phyloP scores from a whole-genome alignment of 2,329 filamentous ascomycete species.

The Penicillium sp. region DNA sequence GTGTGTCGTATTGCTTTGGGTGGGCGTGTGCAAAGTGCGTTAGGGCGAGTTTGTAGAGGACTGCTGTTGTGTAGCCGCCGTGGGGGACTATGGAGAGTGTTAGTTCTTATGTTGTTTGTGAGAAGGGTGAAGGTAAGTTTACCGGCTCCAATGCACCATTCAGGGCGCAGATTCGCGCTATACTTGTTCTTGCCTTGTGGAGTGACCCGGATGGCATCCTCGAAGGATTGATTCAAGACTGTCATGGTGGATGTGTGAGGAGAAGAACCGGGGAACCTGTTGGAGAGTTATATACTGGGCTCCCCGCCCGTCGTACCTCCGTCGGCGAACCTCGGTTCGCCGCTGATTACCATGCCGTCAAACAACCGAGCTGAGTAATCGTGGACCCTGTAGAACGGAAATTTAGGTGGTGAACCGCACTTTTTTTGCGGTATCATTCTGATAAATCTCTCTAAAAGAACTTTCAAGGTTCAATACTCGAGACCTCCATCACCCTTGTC shows the following conservation, averaged over 20 bases:
- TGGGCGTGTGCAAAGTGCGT: conserved; percentile 61
- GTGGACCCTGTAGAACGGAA: background rate
- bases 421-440: too few relatives aligned
- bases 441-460: too few relatives aligned
- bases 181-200: conserved; percentile 56
- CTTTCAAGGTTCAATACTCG: too few relatives aligned
- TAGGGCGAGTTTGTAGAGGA: conserved; percentile 59
- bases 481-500: too few relatives aligned
- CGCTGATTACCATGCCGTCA: background rate
- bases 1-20: conserved; percentile 47
- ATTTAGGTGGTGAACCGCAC: too few relatives aligned
- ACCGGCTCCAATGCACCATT: conserved; percentile 67
- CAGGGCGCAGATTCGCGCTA: conserved; percentile 52
- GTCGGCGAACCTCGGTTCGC: conserved; percentile 10
- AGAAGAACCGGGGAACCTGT: background rate
- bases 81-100: conserved; percentile 60
- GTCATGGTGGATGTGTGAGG: conserved; percentile 9
- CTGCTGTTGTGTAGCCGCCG: conserved; percentile 66
- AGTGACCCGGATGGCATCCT: conserved; percentile 38
- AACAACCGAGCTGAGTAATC: background rate
- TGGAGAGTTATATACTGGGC: background rate
- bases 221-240: conserved; percentile 31
- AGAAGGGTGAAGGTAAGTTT: conserved; percentile 16
- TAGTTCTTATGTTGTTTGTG: conserved; percentile 7
- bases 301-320: background rate